These are phyloP conservation scores for Penicillium manginii DNA, from an alignment of 495 filamentous ascomycete genomes.

Conservation along the genomic window DNA sequence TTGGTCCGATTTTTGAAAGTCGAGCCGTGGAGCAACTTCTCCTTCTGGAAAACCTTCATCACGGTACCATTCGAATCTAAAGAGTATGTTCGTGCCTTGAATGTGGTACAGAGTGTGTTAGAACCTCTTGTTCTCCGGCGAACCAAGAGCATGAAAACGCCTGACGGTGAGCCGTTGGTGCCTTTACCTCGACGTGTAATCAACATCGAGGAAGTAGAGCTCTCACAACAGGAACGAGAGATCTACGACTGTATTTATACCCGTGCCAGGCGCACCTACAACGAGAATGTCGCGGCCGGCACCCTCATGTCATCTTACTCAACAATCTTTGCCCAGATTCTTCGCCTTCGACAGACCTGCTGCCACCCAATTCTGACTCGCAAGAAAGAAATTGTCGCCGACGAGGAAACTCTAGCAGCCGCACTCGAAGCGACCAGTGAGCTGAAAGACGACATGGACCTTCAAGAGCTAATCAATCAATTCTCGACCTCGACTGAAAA, in stretches of 20 bases:
- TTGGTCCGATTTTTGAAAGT: constrained; percentile 89
- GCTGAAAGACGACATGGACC: constrained; percentile 94
- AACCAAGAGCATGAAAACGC: constrained; percentile 98
- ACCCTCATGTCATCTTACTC: constrained; percentile 93
- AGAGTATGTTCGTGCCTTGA: constrained; percentile 87
- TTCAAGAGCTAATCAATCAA: constrained; percentile 78
- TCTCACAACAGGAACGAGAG: constrained; percentile 81
- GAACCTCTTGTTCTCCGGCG: constrained; percentile 93
- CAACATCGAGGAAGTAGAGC: constrained; percentile 81
- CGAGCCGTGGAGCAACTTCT: constrained; percentile 97
- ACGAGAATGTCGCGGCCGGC: constrained; percentile 83
- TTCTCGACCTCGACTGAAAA: constrained; percentile 74
- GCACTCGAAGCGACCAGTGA: constrained; percentile 79
- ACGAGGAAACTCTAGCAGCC: constrained; percentile 83
- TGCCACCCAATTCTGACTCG: constrained; percentile 90
- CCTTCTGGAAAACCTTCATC: constrained; percentile 98
- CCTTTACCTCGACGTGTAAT: constrained; percentile 80
- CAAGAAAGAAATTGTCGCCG: constrained; percentile 79
- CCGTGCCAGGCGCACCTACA: constrained; percentile 80
- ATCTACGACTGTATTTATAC: constrained; percentile 90
- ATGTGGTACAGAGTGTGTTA: constrained; percentile 95
- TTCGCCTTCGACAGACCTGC: constrained; percentile 91
- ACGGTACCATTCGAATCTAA: constrained; percentile 95
- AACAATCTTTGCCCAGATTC: constrained; percentile 94
- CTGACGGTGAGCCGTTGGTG: constrained; percentile 83